phyloP scores from a whole-genome alignment of 139 green algal genomes.

The Parachlorella kessleri region DNA sequence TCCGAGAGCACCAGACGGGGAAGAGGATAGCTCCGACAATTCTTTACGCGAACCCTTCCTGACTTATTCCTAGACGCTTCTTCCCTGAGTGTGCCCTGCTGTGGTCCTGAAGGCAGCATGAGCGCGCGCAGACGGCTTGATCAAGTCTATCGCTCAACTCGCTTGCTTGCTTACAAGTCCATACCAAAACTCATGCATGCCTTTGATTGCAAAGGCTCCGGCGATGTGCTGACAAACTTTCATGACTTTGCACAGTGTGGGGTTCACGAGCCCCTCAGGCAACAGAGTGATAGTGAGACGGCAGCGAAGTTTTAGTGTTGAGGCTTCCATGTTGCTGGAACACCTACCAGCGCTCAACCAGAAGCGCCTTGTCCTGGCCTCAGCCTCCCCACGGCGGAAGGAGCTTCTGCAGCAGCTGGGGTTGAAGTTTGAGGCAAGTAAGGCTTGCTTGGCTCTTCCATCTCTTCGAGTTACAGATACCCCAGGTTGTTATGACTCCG shows the following conservation, averaged over 20 bases:
- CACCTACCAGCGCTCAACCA: constrained; percentile 46
- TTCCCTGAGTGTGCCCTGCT: too few species aligned
- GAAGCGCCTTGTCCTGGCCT: constrained; percentile 71
- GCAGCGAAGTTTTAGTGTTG: background rate
- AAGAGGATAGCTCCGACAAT: too few species aligned
- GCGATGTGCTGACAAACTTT: too few species aligned
- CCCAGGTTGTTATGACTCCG: background rate
- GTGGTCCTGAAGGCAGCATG: too few species aligned
- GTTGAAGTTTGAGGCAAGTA: constrained; percentile 59
- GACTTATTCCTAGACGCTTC: too few species aligned
- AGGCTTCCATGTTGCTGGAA: constrained; percentile 59
- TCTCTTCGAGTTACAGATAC: background rate
- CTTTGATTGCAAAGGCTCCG: too few species aligned
- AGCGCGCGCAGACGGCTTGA: too few species aligned
- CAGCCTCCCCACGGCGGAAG: constrained; percentile 56
- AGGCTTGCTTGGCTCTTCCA: background rate
- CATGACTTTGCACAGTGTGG: background rate
- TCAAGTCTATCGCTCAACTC: too few species aligned
- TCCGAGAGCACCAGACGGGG: too few species aligned
- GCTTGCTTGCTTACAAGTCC: too few species aligned
- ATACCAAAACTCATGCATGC: background rate
- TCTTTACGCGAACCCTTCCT: too few species aligned
- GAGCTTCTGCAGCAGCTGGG: constrained; percentile 76
- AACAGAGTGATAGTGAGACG: background rate
- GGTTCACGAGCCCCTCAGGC: background rate